Evolutionary conservation across 1,139 yeast genomes (phyloP).

Genomic region (Geotrichum reessii): DNA sequence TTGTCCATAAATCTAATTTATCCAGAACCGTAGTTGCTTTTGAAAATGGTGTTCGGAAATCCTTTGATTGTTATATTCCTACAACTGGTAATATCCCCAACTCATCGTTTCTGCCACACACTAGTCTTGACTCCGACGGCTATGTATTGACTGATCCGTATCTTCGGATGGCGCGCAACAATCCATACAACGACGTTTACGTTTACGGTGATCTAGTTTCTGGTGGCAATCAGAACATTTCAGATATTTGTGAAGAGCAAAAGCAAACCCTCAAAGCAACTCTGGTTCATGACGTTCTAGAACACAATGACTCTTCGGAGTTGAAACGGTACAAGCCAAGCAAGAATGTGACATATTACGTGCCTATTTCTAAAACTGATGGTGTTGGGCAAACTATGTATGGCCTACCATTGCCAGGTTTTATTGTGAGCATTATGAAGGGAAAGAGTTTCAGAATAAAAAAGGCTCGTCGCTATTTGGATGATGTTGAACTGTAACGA

Average conservation of each 20-base stretch:
- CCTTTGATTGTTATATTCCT: conserved; percentile 11
- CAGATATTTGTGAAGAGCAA: conserved; percentile 9
- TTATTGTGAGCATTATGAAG: conserved; percentile 12
- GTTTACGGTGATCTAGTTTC: conserved; percentile 11
- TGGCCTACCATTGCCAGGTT: conserved; percentile 7
- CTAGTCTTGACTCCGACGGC: conserved; percentile 7
- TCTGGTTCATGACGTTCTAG: conserved; percentile 3
- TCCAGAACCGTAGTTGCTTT: conserved; percentile 1
- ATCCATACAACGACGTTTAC: conserved; percentile 8
- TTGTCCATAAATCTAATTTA: neutral
- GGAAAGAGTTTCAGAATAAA: conserved; percentile 6
- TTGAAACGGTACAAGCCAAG: conserved; percentile 1
- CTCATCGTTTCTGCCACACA: conserved; percentile 3
- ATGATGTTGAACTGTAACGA: neutral
- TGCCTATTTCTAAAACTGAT: conserved; percentile 12
- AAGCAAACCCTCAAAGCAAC: conserved; percentile 6
- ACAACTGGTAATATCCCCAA: conserved; percentile 14
- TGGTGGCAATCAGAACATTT: conserved; percentile 6
- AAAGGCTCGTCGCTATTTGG: conserved; percentile 3
- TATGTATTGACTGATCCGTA: conserved; percentile 7
- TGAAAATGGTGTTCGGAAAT: conserved; percentile 3
- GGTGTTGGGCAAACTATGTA: conserved; percentile 13
- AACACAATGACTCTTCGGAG: neutral
- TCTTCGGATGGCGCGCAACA: conserved; percentile 8
- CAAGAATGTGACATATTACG: conserved; percentile 1